Base-by-base conservation (phyloP, 352 stramenopile species). In the Blastocystis sp. region DNA sequence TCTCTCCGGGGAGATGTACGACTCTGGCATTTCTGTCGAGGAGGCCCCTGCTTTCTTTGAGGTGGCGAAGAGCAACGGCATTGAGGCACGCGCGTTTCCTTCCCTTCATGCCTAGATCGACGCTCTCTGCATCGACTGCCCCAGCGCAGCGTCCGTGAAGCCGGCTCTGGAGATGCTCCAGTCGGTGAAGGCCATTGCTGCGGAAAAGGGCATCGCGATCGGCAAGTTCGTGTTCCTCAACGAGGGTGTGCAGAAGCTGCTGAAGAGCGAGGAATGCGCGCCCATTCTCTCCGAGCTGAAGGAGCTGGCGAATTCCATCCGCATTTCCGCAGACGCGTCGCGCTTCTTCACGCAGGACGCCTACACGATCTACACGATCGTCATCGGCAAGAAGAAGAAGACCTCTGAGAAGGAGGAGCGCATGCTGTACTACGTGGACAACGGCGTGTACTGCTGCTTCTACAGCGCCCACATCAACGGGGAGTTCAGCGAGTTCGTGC, bases 401-500 rank as follows among this genome's bases (percentile, higher is more conserved):
- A 60, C 19, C 2, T n/a, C 23, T 10, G 48, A 21, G 21, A 40
- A 43, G 21, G 40, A 56, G 5, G 7, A 1, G 14, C 78, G 53
- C 28, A 78, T 76, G 21, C 45, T 88, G 7, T 88, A 88, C 60
- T 88, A 88, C 17, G 52, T 65, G 2, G 78, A 88, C 43, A 79
- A 88, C 14, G 78, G 78, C 14, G 78, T 88, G 38, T 88, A 88
- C 34, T 66, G 64, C 34, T 88, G 61, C n/a, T 88, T 88, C 78
- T 88, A 65, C 62, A 79, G 66, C 45, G 56, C 43, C 9, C 64
- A 88, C 53, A 79, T 88, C 56, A 2, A 76, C 43, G 28, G 61
- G 4, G 78, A 79, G 52, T 23, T 40, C 5, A 3, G 79, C 19
- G 28, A 53, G 56, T 61, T 61, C 7, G 11, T 43, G 23, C 78